Conservation (phyloP, 768 basidiomycete genomes). For the Galerina marginata region DNA sequence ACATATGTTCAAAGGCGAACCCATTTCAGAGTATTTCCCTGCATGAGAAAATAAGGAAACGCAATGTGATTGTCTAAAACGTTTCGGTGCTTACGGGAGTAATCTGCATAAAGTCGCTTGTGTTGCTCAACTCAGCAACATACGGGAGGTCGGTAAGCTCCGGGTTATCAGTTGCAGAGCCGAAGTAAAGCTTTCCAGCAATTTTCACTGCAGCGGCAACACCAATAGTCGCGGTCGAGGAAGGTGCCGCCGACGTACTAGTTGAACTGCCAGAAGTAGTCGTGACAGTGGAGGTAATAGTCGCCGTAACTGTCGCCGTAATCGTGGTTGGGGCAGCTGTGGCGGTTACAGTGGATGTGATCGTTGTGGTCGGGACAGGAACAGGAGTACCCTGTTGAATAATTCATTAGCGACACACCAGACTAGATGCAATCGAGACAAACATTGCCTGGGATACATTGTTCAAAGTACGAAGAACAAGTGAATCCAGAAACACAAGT, state of each 20-base stretch:
- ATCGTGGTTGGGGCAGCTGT: slow-evolving; percentile 1
- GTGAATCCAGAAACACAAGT: slow-evolving; percentile 46
- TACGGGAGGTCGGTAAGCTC: slow-evolving; percentile 51
- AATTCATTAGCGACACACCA: neutral
- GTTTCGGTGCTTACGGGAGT: slow-evolving; percentile 39
- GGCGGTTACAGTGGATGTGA: neutral
- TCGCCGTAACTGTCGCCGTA: neutral
- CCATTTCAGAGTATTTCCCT: slow-evolving; percentile 63
- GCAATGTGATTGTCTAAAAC: neutral
- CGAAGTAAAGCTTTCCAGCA: slow-evolving; percentile 55
- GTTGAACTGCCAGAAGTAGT: neutral
- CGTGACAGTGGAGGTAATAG: neutral
- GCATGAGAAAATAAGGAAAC: neutral
- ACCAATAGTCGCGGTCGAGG: slow-evolving; percentile 17
- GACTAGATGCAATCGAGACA: neutral
- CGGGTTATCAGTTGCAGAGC: slow-evolving; percentile 53
- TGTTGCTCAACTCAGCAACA: slow-evolving; percentile 43
- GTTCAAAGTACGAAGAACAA: slow-evolving; percentile 49
- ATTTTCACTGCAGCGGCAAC: slow-evolving; percentile 40
- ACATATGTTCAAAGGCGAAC: slow-evolving; percentile 28
- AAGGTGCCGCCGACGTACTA: slow-evolving; percentile 4
- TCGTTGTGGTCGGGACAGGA: neutral
- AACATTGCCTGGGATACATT: slow-evolving; percentile 42
- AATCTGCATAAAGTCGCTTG: slow-evolving; percentile 47
- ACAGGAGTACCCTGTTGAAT: slow-evolving; percentile 6